Conservation (phyloP, 2,329 filamentous ascomycete species). For the Aspergillus carbonarius region DNA sequence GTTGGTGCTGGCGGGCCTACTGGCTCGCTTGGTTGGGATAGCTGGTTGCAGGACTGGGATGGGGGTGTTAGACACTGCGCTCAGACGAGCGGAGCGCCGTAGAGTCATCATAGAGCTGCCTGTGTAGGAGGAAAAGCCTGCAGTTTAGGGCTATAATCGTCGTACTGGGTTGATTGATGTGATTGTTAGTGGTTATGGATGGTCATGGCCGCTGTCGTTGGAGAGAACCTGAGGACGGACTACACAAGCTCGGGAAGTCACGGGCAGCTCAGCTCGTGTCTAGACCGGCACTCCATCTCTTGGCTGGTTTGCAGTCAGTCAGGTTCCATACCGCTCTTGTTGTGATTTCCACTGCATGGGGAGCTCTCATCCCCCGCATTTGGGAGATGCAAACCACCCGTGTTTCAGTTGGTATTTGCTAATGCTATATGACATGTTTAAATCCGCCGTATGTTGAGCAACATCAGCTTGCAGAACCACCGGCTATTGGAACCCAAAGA, state of each 20-base stretch:
- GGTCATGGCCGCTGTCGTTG: background rate
- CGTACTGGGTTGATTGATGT: background rate
- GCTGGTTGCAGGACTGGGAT: conserved; percentile 18
- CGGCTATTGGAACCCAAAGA: background rate
- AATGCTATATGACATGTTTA: background rate
- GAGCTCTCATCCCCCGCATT: background rate
- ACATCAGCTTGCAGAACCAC: background rate
- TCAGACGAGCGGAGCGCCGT: conserved; percentile 53
- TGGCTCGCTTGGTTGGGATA: conserved; percentile 23
- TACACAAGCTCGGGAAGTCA: conserved; percentile 2
- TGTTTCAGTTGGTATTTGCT: background rate
- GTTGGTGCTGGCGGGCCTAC: conserved; percentile 21
- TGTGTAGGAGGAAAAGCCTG: background rate
- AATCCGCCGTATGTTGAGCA: background rate
- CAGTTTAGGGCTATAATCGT: background rate
- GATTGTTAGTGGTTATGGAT: background rate
- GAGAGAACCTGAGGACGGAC: background rate
- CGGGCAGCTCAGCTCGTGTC: background rate
- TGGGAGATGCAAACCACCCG: background rate
- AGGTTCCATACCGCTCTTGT: background rate
- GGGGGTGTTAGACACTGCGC: conserved; percentile 26
- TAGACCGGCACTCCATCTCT: background rate
- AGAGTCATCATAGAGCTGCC: conserved; percentile 46
- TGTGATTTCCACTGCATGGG: background rate
- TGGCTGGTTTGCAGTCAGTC: background rate